Evolutionary conservation across 768 basidiomycete species (phyloP).

Genomic region (Boletus patriciae): DNA sequence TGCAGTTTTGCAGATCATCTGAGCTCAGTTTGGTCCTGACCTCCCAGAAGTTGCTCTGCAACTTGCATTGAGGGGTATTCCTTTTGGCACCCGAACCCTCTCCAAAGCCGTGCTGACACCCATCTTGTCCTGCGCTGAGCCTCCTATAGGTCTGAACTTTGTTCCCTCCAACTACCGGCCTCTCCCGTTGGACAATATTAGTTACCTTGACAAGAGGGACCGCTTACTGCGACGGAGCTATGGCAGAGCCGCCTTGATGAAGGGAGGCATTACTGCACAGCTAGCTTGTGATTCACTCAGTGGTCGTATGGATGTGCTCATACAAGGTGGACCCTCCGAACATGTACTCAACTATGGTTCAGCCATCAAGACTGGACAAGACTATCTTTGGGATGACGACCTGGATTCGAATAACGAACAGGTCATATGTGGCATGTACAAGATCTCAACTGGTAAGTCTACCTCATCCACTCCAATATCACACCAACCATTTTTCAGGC

Average conservation of each 20-base stretch:
- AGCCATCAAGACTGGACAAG: no score
- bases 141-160: neutral
- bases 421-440: conserved; percentile 3
- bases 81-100: neutral
- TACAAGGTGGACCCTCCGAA: no score
- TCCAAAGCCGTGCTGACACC: neutral
- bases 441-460: neutral
- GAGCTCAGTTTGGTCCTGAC: neutral
- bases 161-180: neutral
- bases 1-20: neutral
- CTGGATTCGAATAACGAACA: neutral
- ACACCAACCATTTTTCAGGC: neutral
- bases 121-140: neutral
- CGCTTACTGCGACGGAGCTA: neutral
- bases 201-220: conserved; percentile 2
- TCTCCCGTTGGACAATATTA: neutral
- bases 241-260: conserved; percentile 1
- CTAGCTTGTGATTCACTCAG: neutral
- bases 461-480: neutral
- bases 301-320: no score
- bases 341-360: no score
- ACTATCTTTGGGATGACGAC: no score
- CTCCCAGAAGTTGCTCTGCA: neutral
- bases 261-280: conserved; percentile 1
- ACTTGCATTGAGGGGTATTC: neutral